Conservation (phyloP, 2,329 filamentous ascomycete genomes). For the Periglandula ipomoeae region DNA sequence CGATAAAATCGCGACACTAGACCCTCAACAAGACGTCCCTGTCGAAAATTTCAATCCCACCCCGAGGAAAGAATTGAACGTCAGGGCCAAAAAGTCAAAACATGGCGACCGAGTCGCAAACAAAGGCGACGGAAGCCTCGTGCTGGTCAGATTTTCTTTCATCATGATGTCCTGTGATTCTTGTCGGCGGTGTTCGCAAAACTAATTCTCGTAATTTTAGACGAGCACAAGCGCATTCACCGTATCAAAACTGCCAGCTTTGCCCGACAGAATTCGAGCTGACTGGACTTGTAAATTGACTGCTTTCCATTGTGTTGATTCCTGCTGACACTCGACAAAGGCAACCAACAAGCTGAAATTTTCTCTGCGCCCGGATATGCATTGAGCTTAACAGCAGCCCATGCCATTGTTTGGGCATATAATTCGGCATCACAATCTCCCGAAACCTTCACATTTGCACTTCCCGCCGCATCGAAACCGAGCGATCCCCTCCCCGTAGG, state of each 20-base stretch:
- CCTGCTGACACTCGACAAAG: slow-evolving; percentile 26
- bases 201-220: slow-evolving; percentile 31
- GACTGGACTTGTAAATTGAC: slow-evolving; percentile 51
- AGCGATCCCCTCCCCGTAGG: slow-evolving; percentile 73
- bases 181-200: too few species aligned
- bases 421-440: slow-evolving; percentile 56
- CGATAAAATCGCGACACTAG: slow-evolving; percentile 36
- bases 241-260: slow-evolving; percentile 73
- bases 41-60: slow-evolving; percentile 31
- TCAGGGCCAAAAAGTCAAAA: slow-evolving; percentile 54
- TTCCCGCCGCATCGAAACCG: slow-evolving; percentile 62
- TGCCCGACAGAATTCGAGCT: slow-evolving; percentile 67
- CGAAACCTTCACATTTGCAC: slow-evolving; percentile 70
- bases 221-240: slow-evolving; percentile 78
- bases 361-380: slow-evolving; percentile 62
- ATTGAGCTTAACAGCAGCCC: slow-evolving; percentile 68
- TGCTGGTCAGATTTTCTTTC: slow-evolving; percentile 43
- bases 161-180: too few species aligned
- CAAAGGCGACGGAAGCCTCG: slow-evolving; percentile 59
- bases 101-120: slow-evolving; percentile 48
- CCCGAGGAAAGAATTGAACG: slow-evolving; percentile 44
- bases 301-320: neutral
- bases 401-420: slow-evolving; percentile 90
- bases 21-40: slow-evolving; percentile 34
- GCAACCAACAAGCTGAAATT: slow-evolving; percentile 55